Evolutionary conservation across 441 rosid genomes (phyloP), one percentile per base, ranked within the genome.

Genomic region (Adansonia grandidieri): DNA sequence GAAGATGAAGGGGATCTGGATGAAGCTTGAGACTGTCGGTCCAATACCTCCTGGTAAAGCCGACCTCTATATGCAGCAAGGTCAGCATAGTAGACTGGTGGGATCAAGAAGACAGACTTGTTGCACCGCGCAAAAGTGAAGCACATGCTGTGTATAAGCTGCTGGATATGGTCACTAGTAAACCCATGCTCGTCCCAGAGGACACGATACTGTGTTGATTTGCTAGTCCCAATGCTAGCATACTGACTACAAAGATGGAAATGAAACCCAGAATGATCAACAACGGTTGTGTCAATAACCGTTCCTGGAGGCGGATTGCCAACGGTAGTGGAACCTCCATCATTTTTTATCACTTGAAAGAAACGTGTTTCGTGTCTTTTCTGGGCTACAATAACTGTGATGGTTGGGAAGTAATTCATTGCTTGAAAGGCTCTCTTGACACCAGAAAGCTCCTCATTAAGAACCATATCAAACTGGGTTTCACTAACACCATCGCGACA

Each of bases 401-500:
- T 77, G 74, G 86, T 90, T 6, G 96, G 95, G 71, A 54, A 54
- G 84, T 92, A 95, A 14, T 45, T 58, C 20, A 69, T 75, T 53
- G 70, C 73, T 14, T n/a, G 47, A 64, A 89, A 92, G 11, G 84
- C 84, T 14, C 57, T 76, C 88, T 86, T 91, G 9, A 95, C 80
- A 78, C 85, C 91, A 1, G 63, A 24, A 13, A 95, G 75, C 75
- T 95, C 98, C 75, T 86, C 89, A 9, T 91, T 91, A 8, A 93
- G 91, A 80, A 91, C 97, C 98, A 90, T 95, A 77, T 92, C 96
- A 32, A 95, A 93, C 82, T 93, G 98, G 61, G 86, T 88, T 75
- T 93, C 96, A 53, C 96, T 91, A 9, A 95, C 98, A 3, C 98
- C 98, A 73, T 93, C 97, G 0, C 97, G 93, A 57, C 93, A 91